These are phyloP conservation scores for Malus sylvestris DNA, from an alignment of 306 rosid genomes.

Conservation along the genomic window DNA sequence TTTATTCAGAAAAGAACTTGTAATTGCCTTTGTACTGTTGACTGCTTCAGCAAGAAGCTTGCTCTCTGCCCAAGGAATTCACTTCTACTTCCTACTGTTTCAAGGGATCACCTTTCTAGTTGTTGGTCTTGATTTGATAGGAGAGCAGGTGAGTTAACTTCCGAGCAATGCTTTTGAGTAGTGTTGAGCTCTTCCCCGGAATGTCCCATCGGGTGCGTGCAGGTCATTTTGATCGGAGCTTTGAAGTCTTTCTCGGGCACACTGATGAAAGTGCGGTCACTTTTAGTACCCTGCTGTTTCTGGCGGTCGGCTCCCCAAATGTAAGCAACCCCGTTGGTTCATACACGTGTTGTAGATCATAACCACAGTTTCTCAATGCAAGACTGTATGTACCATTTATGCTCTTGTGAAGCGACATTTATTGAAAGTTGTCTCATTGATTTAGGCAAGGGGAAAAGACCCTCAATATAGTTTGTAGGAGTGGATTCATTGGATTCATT, in stretches of 20 bases:
- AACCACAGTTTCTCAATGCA: slow-evolving; percentile 26
- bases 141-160: slow-evolving; percentile 84
- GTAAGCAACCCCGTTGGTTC: slow-evolving; percentile 34
- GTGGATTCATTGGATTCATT: slow-evolving; percentile 10
- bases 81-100: slow-evolving; percentile 90
- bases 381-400: slow-evolving; percentile 28
- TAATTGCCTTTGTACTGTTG: slow-evolving; percentile 78
- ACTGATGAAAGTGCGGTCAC: slow-evolving; percentile 15
- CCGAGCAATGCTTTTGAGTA: slow-evolving; percentile 11
- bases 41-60: slow-evolving; percentile 86
- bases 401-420: slow-evolving; percentile 28
- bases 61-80: slow-evolving; percentile 96
- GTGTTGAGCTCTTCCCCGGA: slow-evolving; percentile 21
- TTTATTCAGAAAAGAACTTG: slow-evolving; percentile 85
- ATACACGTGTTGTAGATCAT: slow-evolving; percentile 23
- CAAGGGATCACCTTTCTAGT: slow-evolving; percentile 92
- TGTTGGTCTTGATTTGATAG: slow-evolving; percentile 93
- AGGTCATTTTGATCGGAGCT: slow-evolving; percentile 5
- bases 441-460: slow-evolving; percentile 1
- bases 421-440: background rate
- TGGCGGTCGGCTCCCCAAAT: slow-evolving; percentile 29
- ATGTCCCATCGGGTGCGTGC: slow-evolving; percentile 1
- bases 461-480: slow-evolving; percentile 3
- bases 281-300: slow-evolving; percentile 10
- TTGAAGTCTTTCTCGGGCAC: background rate